phyloP scores from a whole-genome alignment of 2,329 filamentous ascomycete genomes.

The Venturia carpophila region DNA sequence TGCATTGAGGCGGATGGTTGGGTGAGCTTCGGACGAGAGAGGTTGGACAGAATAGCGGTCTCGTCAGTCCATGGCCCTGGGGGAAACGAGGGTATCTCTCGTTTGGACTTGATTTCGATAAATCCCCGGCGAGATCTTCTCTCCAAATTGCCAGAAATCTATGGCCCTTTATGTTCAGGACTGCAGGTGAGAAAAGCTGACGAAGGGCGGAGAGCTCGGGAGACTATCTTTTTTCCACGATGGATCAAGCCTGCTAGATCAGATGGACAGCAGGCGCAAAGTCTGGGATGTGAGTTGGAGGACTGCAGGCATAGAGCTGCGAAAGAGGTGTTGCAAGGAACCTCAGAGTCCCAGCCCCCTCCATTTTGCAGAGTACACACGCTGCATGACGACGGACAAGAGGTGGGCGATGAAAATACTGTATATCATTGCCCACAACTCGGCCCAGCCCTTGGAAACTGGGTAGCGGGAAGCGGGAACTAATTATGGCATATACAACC shows the following conservation, averaged over 20 bases:
- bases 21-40: not conserved
- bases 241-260: too few species aligned
- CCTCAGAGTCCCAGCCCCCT: slow-evolving; percentile 1
- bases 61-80: not conserved
- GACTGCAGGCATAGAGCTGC: not conserved
- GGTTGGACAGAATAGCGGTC: not conserved
- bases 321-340: not conserved
- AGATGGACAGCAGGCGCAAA: not conserved
- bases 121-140: not conserved
- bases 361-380: not conserved
- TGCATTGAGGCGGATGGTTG: not conserved
- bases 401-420: not conserved
- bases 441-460: not conserved
- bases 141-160: not conserved
- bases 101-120: not conserved
- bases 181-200: too few species aligned
- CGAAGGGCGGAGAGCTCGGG: not conserved
- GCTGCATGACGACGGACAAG: not conserved
- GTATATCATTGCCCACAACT: not conserved
- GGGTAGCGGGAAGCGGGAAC: not conserved
- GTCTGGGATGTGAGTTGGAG: not conserved
- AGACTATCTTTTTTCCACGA: too few species aligned
- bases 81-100: not conserved
- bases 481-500: not conserved
- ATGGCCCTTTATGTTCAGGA: not conserved